Evolutionary conservation across 495 filamentous ascomycete species (phyloP), one percentile per base, ranked within the genome.

Genomic region (Hypoxylon rickii): DNA sequence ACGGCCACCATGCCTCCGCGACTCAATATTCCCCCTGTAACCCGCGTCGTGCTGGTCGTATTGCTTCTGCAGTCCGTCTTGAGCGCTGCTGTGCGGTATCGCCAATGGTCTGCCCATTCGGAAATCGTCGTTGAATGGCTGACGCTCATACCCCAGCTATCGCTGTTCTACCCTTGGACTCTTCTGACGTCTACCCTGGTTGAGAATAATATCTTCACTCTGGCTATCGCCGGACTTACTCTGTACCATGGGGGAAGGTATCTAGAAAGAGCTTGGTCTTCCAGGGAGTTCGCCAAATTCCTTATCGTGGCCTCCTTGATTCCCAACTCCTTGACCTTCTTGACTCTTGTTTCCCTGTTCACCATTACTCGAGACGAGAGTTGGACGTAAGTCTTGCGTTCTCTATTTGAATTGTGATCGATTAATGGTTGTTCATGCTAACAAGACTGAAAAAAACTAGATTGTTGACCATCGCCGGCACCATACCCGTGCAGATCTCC

Each of bases 181-280:
- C 90, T 96, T 59, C 61, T 92, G 24, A 88, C 89, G 0, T 88
- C 94, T 7, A 89, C 92, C 0, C 82, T 97, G 37, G 90, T 96
- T 40, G 94, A 98, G 72, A 89, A 90, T 70, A 97, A 97, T 66
- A 79, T 96, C 67, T 88, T 96, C 67, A 94, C 90, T 20, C 78
- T 97, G 3, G 72, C 84, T 11, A 82, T 97, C 44, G 90, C 92
- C 51, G 86, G 81, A 8, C 75, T 85, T 20, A 94, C 93, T 13
- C 72, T 97, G 32, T 93, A 96, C 73, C 90, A 96, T 77, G 95
- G 92, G 16, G 94, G 95, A 6, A 86, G 90, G 58, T 98, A 98
- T 67, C 82, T 98, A 19, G 94, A 98, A 75, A 83, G 94, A 59
- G 94, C 95, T 39, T 98, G 94, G 94, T 87, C 90, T 21, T 90